These are phyloP conservation scores for Corylus americana DNA, from an alignment of 306 rosid species.

Conservation along the genomic window DNA sequence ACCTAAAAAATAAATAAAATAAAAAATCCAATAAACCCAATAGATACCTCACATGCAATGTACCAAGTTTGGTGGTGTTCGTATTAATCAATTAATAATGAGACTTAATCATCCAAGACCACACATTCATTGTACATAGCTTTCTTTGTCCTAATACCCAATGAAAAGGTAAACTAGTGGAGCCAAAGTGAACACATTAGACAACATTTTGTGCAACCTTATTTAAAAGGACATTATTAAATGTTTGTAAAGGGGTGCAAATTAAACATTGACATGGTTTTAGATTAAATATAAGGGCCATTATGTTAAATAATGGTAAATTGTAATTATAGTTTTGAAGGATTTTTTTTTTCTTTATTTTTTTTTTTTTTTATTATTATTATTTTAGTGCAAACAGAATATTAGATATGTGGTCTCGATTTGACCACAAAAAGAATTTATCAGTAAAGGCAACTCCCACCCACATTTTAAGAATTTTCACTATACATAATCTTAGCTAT, in stretches of 20 bases:
- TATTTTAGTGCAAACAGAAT: too few species aligned
- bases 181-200: conserved; percentile 11
- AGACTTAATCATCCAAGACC: conserved; percentile 19
- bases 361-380: too few species aligned
- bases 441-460: too few species aligned
- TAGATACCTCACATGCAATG: conserved; percentile 30
- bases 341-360: background rate
- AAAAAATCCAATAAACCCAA: background rate
- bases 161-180: conserved; percentile 24
- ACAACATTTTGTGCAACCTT: conserved; percentile 17
- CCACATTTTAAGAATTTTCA: too few species aligned
- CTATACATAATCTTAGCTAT: too few species aligned
- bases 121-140: conserved; percentile 37
- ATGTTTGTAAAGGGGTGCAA: background rate
- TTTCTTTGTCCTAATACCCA: conserved; percentile 15
- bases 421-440: too few species aligned
- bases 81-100: conserved; percentile 12
- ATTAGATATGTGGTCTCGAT: too few species aligned
- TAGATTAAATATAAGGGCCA: background rate
- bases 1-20: background rate
- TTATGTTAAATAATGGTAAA: background rate
- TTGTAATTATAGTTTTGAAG: background rate
- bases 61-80: conserved; percentile 24
- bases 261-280: background rate
- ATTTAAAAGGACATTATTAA: background rate